Evolutionary conservation across 108 stramenopile genomes (phyloP), one percentile per base, ranked within the genome.

Genomic region (Stephanodiscus triporus): DNA sequence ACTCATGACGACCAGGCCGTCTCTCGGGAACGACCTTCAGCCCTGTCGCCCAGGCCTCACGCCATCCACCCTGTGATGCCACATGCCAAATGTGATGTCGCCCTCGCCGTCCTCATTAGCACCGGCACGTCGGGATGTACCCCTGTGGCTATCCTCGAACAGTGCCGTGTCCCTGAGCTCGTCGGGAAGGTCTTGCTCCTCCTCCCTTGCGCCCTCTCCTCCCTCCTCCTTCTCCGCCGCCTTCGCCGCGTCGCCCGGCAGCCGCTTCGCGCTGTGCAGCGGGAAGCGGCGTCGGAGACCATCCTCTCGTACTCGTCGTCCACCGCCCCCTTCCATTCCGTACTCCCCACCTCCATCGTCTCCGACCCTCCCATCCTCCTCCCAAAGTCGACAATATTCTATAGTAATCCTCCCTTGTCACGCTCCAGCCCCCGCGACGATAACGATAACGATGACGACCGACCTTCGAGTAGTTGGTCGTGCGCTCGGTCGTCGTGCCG

Each of bases 401-500:
- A 30, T 79, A 72, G 49, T 75, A 68, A 37, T 58, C 64, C 17
- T 62, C 9, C 9, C 80, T 11, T 19, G 60, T 45, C 11, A 77
- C 29, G 36, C 76, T n/a, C 80, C 40, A 76, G 56, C 0, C 63
- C 74, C 42, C 17, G 13, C 9, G 2, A 6, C 37, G 40, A 47
- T n/a, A n/a, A n/a, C n/a, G n/a, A n/a, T n/a, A n/a, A n/a, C 32
- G 61, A 22, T 17, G 8, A 16, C 4, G 66, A 66, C 60, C 72
- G 11, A 47, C 23, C 0, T 63, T 82, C 1, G 81, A 82, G 75
- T 82, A 85, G 34, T 85, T 85, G 2, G 84, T 85, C 9, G 84
- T 82, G 23, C 81, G 51, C 1, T 56, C 56, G 9, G 61, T 63
- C 76, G 64, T 84, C 20, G 78, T 67, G 19, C 84, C 80, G 54